Conservation (phyloP, 1,284 basidiomycete genomes). For the Tilletiaria anomala region DNA sequence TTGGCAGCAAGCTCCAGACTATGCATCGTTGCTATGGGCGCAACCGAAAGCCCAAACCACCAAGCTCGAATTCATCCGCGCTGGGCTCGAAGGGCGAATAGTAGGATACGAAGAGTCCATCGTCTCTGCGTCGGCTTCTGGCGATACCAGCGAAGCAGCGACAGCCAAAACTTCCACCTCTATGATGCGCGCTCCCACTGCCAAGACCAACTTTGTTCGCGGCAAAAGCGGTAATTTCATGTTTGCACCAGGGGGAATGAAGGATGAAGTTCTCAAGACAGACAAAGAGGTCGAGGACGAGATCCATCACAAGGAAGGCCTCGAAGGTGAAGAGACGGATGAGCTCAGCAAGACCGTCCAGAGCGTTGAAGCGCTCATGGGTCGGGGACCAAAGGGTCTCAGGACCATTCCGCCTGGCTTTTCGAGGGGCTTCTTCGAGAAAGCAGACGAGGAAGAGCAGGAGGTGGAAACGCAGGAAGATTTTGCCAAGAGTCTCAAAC, state of each 20-base stretch:
- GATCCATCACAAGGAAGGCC: conserved; percentile 6
- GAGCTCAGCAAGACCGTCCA: conserved; percentile 1
- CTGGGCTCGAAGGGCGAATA: conserved; percentile 30
- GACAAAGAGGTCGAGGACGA: conserved; percentile 18
- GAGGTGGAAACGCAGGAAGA: not conserved
- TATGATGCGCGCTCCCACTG: conserved; percentile 62
- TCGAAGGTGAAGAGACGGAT: conserved; percentile 43
- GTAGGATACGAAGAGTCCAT: conserved; percentile 15
- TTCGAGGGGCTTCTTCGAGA: conserved; percentile 51
- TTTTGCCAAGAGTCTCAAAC: not conserved
- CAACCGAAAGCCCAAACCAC: conserved; percentile 4
- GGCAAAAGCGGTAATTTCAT: conserved; percentile 9
- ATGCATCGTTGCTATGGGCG: not conserved
- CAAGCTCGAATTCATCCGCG: conserved; percentile 29
- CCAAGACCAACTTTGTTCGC: conserved; percentile 58
- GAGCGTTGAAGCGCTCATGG: conserved; percentile 4
- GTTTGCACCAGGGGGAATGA: conserved; percentile 14
- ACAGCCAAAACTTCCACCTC: conserved; percentile 46
- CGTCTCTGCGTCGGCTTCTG: not conserved
- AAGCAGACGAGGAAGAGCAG: conserved; percentile 33
- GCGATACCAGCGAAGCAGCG: conserved; percentile 3
- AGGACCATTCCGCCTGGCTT: conserved; percentile 43
- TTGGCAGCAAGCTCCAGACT: conserved; percentile 2
- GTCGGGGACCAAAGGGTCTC: conserved; percentile 14
- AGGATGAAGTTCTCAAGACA: conserved; percentile 45